Conservation (phyloP, 257 asterid species). For the Apocynum venetum region DNA sequence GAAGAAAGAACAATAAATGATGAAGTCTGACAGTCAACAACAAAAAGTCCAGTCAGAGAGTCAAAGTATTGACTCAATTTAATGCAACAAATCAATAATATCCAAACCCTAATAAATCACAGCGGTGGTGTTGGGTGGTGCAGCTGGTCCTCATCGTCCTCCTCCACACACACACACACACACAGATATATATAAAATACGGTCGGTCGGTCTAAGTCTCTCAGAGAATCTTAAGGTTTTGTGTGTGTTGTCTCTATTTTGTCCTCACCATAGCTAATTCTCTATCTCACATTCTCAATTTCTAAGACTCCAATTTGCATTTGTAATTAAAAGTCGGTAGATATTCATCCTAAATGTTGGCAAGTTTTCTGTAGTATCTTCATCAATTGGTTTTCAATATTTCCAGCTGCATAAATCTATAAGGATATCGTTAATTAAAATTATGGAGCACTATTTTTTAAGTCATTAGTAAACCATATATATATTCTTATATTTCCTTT, state of each 20-base stretch:
- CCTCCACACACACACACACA: background rate
- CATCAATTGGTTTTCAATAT: background rate
- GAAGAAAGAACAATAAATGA: slow-evolving; percentile 2
- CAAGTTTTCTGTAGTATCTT: background rate
- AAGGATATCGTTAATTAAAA: no score
- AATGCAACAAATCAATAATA: slow-evolving; percentile 13
- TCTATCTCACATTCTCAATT: background rate
- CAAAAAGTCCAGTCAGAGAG: slow-evolving; percentile 31
- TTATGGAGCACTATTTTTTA: no score
- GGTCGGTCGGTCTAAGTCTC: slow-evolving; percentile 1
- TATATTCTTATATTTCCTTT: no score
- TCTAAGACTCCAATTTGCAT: background rate
- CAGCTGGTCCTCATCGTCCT: background rate
- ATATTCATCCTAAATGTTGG: background rate
- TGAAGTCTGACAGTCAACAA: slow-evolving; percentile 35
- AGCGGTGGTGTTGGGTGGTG: slow-evolving; percentile 20
- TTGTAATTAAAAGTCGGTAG: background rate
- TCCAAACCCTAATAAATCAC: slow-evolving; percentile 19
- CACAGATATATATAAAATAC: background rate
- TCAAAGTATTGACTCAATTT: slow-evolving; percentile 24
- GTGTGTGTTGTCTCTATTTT: background rate
- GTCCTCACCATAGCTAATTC: background rate
- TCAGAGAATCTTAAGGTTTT: background rate
- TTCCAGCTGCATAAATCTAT: no score
- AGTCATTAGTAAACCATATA: no score